Percentiles rank a stretch among this genome's conserved stretches.
Evolutionary conservation across 306 rosid genomes (phyloP).

Genomic region (Malus fusca): DNA sequence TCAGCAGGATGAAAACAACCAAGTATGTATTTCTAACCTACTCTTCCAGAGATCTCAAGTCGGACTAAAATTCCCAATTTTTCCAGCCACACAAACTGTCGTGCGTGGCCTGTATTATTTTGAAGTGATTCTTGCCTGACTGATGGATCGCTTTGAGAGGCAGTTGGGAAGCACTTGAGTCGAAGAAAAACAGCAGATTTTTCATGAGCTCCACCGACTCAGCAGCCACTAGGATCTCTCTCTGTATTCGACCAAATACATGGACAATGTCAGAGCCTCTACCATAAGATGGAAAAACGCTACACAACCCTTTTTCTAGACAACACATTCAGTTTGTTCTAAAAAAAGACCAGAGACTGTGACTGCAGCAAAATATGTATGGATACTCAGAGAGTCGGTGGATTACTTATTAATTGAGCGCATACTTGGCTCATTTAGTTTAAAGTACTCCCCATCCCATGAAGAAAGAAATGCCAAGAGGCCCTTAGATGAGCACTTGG

Average conservation of each 20-base stretch:
- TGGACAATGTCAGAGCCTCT: not conserved
- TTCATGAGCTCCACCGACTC: conserved; percentile 61
- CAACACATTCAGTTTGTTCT: not conserved
- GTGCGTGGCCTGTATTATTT: not conserved
- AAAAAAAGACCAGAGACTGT: not conserved
- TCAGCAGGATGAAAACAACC: no score
- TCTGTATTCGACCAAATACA: conserved; percentile 32
- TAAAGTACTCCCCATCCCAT: not conserved
- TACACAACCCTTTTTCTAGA: not conserved
- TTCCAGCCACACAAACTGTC: not conserved
- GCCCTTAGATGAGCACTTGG: not conserved
- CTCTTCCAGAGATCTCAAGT: not conserved
- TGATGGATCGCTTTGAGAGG: conserved; percentile 50
- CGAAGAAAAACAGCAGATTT: conserved; percentile 57
- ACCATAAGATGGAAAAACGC: not conserved
- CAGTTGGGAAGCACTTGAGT: conserved; percentile 54
- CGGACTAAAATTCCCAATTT: not conserved
- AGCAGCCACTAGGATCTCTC: conserved; percentile 61
- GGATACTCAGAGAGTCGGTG: not conserved
- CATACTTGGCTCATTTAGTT: not conserved
- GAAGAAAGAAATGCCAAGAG: not conserved
- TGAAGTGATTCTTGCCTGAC: conserved; percentile 37
- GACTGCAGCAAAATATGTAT: not conserved
- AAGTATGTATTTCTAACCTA: no score
- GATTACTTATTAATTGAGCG: not conserved